Conservation (phyloP, 2,329 filamentous ascomycete species). For the Fusarium floridanum region DNA sequence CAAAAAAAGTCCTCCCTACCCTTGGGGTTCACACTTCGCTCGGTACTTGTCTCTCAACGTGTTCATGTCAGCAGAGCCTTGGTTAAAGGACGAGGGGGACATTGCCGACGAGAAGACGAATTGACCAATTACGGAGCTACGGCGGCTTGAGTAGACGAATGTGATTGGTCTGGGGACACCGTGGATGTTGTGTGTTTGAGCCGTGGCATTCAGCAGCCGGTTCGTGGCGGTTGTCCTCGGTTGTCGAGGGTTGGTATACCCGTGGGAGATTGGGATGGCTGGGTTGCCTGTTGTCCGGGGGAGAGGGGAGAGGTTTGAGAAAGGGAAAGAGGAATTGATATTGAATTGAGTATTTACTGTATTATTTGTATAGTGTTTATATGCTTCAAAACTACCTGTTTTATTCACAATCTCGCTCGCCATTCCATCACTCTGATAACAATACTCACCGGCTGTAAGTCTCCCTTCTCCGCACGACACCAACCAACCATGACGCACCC, state of each 20-base stretch:
- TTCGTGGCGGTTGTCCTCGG: constrained; percentile 52
- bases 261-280: constrained; percentile 4
- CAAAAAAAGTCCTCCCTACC: constrained; percentile 9
- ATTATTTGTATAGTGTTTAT: neutral
- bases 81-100: constrained; percentile 41
- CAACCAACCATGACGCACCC: constrained; percentile 15
- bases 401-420: neutral
- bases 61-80: constrained; percentile 40
- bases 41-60: constrained; percentile 7
- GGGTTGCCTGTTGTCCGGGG: neutral
- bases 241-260: constrained; percentile 39
- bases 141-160: constrained; percentile 15
- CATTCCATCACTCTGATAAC: neutral
- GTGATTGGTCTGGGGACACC: constrained; percentile 28
- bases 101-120: constrained; percentile 40
- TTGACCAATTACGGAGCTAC: constrained; percentile 48
- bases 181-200: constrained; percentile 11
- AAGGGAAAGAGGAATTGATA: neutral
- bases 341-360: neutral
- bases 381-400: neutral
- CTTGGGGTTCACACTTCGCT: constrained; percentile 1
- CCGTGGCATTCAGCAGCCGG: constrained; percentile 37
- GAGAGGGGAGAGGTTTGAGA: neutral
- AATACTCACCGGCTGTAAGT: neutral
- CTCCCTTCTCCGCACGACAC: constrained; percentile 26